Conservation (phyloP, 2,329 filamentous ascomycete genomes). For the Xylariaceae sp. region DNA sequence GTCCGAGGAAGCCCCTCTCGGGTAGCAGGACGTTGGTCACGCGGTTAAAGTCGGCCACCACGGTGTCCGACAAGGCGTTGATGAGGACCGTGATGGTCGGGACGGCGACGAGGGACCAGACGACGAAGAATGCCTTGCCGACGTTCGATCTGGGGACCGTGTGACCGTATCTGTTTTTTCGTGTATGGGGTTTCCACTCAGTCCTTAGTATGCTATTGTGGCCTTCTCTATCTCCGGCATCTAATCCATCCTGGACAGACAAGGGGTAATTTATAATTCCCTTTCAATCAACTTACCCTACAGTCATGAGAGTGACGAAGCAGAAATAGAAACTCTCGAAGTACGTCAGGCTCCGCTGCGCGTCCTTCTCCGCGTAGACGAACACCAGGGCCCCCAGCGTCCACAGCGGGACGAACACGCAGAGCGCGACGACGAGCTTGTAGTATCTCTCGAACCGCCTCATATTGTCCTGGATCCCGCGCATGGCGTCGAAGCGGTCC, state of each 20-base stretch:
- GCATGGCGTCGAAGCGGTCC: constrained; percentile 11
- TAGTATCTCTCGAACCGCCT: constrained; percentile 11
- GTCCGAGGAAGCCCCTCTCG: constrained; percentile 7
- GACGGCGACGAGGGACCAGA: constrained; percentile 9
- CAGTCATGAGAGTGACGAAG: constrained; percentile 10
- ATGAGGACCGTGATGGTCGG: constrained; percentile 9
- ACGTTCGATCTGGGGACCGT: constrained; percentile 6
- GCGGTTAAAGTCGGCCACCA: constrained; percentile 5
- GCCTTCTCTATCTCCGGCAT: no score
- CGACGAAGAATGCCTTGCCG: constrained; percentile 10
- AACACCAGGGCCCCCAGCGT: constrained; percentile 9
- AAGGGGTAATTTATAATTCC: neutral
- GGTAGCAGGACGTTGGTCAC: constrained; percentile 6
- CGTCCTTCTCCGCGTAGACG: constrained; percentile 4
- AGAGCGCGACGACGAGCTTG: neutral
- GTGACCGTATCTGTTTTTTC: constrained; percentile 9
- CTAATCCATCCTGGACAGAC: no score
- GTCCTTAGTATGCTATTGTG: no score
- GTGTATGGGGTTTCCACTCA: no score
- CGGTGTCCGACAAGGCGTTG: constrained; percentile 9
- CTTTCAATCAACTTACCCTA: constrained; percentile 5
- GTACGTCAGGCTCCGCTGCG: constrained; percentile 5
- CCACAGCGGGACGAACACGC: constrained; percentile 5
- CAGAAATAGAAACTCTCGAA: constrained; percentile 13
- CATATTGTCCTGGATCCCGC: constrained; percentile 8